Evolutionary conservation across 352 stramenopile species (phyloP).

Genomic region (Phytophthora vignae): DNA sequence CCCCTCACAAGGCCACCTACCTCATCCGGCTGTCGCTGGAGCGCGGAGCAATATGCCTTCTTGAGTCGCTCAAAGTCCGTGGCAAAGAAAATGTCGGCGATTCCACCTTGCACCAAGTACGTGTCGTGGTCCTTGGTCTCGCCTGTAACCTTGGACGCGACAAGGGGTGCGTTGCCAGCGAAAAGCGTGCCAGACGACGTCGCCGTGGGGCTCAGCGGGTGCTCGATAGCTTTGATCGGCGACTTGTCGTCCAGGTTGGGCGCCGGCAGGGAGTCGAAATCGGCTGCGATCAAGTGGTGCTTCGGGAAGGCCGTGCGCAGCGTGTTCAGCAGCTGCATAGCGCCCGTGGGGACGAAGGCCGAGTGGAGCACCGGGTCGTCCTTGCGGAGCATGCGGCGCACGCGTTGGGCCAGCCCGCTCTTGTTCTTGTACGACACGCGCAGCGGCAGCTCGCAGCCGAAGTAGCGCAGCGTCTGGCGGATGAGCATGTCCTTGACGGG

Average conservation of each 20-base stretch:
- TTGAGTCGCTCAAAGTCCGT: conserved; percentile 89
- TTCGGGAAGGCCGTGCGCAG: conserved; percentile 80
- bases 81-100: conserved; percentile 93
- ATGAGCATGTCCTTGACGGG: conserved; percentile 78
- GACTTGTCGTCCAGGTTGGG: conserved; percentile 67
- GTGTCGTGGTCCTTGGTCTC: conserved; percentile 88
- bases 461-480: conserved; percentile 72
- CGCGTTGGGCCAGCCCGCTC: conserved; percentile 51
- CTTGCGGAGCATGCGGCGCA: conserved; percentile 63
- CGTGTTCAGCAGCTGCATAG: conserved; percentile 89
- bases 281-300: conserved; percentile 88
- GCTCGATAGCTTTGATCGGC: conserved; percentile 59
- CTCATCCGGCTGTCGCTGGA: conserved; percentile 61
- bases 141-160: conserved; percentile 84
- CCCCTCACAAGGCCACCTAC: conserved; percentile 20
- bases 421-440: conserved; percentile 71
- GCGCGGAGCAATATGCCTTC: conserved; percentile 79
- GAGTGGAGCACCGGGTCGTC: conserved; percentile 59
- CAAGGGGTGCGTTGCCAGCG: conserved; percentile 86
- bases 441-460: conserved; percentile 79
- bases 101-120: conserved; percentile 86
- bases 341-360: conserved; percentile 89
- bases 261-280: conserved; percentile 89
- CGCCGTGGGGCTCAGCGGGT: conserved; percentile 71
- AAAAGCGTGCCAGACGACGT: conserved; percentile 74